Conservation (phyloP, 768 basidiomycete species). For the Austroboletus festivus region DNA sequence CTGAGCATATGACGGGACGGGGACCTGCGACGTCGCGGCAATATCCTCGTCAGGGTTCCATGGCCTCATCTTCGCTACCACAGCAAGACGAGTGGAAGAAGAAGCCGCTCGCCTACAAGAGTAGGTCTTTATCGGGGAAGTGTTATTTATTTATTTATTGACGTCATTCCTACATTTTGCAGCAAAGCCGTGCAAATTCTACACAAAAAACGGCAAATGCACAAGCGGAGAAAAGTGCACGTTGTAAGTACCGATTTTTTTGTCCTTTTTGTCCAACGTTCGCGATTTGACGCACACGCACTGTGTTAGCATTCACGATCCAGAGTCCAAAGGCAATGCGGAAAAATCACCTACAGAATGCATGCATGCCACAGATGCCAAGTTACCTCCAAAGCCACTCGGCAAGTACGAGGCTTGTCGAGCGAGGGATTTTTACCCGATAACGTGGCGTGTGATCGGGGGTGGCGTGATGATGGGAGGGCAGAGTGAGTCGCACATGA, state of each 20-base stretch:
- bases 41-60: neutral
- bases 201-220: constrained; percentile 43
- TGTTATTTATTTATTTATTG: neutral
- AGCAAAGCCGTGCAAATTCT: constrained; percentile 66
- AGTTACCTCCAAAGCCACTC: constrained; percentile 28
- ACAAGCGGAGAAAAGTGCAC: constrained; percentile 54
- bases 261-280: constrained; percentile 1
- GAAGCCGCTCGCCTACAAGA: constrained; percentile 28
- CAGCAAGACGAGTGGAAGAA: constrained; percentile 17
- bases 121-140: constrained; percentile 12
- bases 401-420: constrained; percentile 34
- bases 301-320: constrained; percentile 44
- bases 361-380: constrained; percentile 4
- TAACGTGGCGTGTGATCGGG: constrained; percentile 75
- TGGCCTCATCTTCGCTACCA: constrained; percentile 1
- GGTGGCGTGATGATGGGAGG: constrained; percentile 71
- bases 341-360: neutral
- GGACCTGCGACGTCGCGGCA: constrained; percentile 11
- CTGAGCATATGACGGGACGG: constrained; percentile 3
- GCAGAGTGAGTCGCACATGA: constrained; percentile 19
- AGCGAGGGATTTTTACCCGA: constrained; percentile 55
- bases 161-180: neutral
- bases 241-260: constrained; percentile 43
- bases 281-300: neutral
- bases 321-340: constrained; percentile 2